Base-by-base conservation (phyloP, 805 yeast species). In the Metschnikowia gelsemii region DNA sequence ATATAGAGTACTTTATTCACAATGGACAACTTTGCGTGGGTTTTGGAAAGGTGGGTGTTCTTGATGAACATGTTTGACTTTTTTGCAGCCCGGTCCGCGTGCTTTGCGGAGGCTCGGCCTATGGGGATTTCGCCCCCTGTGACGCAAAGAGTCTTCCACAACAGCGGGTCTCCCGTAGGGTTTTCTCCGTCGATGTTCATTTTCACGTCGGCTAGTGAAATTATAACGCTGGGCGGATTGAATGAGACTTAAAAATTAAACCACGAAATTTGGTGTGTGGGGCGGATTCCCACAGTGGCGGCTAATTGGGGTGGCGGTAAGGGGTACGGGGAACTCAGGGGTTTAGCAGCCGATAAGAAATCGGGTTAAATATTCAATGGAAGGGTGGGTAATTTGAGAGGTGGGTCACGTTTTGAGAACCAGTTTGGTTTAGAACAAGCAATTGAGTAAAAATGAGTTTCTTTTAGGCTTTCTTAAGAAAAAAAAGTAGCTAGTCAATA, bases 31-130 rank as follows among this genome's bases (percentile, higher is more conserved):
- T 45, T 40, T 8, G 73, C 74, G 47, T 70, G 75, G 4, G 46
- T 32, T 48, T 67, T 68, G 7, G 73, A 67, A 33, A 70, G 48
- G 48, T 69, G 73, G 29, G 61, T 46, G 46, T 64, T 62, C 22
- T 50, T 45, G 46, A 70, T 61, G 47, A 41, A 52, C 40, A 70
- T 57, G 48, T 70, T 70, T 35, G 56, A 45, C n/a, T 46, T 32
- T 19, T 43, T 46, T 16, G 67, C 59, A 17, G 38, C 36, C 36
- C 73, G 52, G 16, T 45, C 29, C 7, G 44, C 25, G 45, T 64
- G 68, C 28, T 47, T 57, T n/a, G 40, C 19, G 3, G 72, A 66
- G 13, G 69, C 70, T 37, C 73, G 54, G 9, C 55, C 55, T 9
- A 51, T 44, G 1, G 36, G 40, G 9, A 45, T 27, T 11, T 42